phyloP scores from a whole-genome alignment of 495 filamentous ascomycete genomes.

The Penicillium paradoxum region DNA sequence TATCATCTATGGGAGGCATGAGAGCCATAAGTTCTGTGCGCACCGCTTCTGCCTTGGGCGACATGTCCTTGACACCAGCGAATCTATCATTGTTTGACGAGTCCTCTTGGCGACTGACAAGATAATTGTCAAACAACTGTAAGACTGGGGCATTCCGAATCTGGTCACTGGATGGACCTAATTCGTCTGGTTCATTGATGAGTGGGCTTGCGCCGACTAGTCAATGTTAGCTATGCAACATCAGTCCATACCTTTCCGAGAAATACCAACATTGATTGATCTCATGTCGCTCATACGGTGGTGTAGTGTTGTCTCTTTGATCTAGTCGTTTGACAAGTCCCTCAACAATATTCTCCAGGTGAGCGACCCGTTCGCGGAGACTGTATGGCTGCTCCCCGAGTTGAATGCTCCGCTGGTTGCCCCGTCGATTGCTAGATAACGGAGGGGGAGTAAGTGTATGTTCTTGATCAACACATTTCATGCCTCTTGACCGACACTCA shows the following conservation, averaged over 20 bases:
- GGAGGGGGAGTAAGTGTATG: conserved; percentile 7
- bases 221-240: background rate
- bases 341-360: conserved; percentile 33
- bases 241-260: background rate
- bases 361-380: conserved; percentile 34
- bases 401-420: background rate
- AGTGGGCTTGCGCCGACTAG: conserved; percentile 9
- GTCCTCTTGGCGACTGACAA: conserved; percentile 32
- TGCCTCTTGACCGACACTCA: conserved; percentile 34
- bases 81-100: conserved; percentile 22
- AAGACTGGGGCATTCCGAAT: conserved; percentile 39
- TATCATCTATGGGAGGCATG: conserved; percentile 28
- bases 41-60: conserved; percentile 25
- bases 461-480: conserved; percentile 33
- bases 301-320: conserved; percentile 1
- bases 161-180: conserved; percentile 21
- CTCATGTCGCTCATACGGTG: conserved; percentile 6
- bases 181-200: conserved; percentile 17
- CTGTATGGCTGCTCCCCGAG: conserved; percentile 30
- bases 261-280: background rate
- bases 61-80: conserved; percentile 21
- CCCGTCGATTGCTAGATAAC: background rate
- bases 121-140: conserved; percentile 39
- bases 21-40: conserved; percentile 27
- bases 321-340: conserved; percentile 25